These are phyloP conservation scores for Populus trichocarpa DNA, from an alignment of 441 rosid genomes.

Conservation along the genomic window DNA sequence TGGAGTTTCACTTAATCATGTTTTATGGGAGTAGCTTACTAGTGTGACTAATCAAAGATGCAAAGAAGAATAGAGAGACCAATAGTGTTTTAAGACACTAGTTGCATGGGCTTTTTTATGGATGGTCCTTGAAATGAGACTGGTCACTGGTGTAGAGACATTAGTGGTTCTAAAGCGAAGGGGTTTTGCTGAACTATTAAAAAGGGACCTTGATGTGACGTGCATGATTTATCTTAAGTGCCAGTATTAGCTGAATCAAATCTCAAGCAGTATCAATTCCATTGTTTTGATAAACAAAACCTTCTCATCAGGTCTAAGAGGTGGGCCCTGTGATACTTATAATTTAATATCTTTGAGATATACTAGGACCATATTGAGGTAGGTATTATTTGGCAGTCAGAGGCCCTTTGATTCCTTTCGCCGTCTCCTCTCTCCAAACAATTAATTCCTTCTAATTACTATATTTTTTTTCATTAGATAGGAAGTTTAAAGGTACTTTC, in stretches of 20 bases:
- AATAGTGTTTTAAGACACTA: neutral
- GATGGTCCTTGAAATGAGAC: neutral
- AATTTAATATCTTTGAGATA: neutral
- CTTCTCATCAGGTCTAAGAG: neutral
- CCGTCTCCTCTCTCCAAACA: neutral
- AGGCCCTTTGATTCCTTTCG: neutral
- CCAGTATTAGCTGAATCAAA: neutral
- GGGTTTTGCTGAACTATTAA: neutral
- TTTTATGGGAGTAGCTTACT: neutral
- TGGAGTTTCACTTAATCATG: neutral
- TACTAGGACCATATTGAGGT: neutral
- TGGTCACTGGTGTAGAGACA: neutral
- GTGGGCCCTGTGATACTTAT: neutral
- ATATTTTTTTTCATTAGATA: no score
- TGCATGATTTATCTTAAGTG: neutral
- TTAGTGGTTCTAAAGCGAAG: neutral
- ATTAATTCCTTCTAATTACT: neutral
- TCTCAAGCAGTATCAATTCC: neutral
- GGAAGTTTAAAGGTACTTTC: neutral
- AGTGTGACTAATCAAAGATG: neutral
- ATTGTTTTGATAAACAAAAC: neutral
- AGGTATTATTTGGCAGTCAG: neutral
- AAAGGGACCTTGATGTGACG: neutral
- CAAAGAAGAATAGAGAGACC: neutral
- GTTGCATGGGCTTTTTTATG: neutral